A percentile compares a stretch with the other conserved stretches of the same genome.
Evolutionary conservation across 768 basidiomycete species (phyloP).

Genomic region (Panaeolus papilionaceus): DNA sequence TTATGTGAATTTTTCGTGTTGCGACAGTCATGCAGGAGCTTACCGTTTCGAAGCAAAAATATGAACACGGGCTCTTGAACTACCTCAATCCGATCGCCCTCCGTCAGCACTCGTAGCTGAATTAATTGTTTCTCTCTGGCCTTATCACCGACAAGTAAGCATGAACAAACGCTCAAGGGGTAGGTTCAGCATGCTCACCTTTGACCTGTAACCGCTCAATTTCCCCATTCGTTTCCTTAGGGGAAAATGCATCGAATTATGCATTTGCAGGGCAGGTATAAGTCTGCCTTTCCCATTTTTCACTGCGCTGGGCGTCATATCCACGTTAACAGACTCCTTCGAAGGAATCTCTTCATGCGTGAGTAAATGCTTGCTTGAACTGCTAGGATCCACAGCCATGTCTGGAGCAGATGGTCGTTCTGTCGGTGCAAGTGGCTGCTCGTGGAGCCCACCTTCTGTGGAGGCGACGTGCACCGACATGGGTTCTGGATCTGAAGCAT

Average conservation of each 20-base stretch:
- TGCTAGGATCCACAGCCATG: neutral
- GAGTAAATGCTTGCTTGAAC: neutral
- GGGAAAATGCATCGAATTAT: conserved; percentile 13
- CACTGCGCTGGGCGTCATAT: neutral
- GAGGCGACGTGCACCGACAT: neutral
- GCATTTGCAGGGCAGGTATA: neutral
- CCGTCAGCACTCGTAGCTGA: conserved; percentile 40
- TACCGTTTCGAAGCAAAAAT: conserved; percentile 66
- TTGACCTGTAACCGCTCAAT: conserved; percentile 34
- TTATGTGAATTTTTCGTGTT: neutral
- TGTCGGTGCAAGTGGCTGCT: neutral
- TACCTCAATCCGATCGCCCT: conserved; percentile 61
- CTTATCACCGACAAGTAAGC: conserved; percentile 16
- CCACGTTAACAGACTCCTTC: neutral
- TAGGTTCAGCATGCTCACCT: conserved; percentile 25
- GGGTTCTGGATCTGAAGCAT: conserved; percentile 9
- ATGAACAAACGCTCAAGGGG: neutral
- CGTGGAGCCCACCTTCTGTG: neutral
- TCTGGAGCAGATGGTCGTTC: neutral
- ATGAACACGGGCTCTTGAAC: conserved; percentile 66
- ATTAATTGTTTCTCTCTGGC: conserved; percentile 30
- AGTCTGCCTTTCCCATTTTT: neutral
- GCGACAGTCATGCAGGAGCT: neutral
- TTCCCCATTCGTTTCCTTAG: conserved; percentile 28
- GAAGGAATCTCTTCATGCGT: conserved; percentile 5